Percentiles rank a stretch among this genome's conserved stretches.
Evolutionary conservation across 345 rosid genomes (phyloP).

Genomic region (Gossypium australe): DNA sequence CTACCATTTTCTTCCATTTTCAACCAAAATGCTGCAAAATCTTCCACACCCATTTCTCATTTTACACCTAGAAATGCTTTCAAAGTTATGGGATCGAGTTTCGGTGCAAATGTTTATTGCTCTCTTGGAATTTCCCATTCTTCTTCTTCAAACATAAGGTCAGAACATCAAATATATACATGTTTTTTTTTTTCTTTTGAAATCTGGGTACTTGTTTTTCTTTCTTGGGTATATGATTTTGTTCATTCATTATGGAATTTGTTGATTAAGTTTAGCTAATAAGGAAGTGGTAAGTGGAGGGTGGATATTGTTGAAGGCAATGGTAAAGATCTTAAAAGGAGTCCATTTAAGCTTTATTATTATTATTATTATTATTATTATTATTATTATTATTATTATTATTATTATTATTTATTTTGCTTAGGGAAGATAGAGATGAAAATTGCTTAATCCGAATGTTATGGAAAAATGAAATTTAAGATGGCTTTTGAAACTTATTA

Average conservation of each 20-base stretch:
- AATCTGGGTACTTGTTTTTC: neutral
- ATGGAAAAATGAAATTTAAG: neutral
- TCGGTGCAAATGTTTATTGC: neutral
- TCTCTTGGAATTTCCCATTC: neutral
- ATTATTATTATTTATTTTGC: neutral
- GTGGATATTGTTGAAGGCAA: neutral
- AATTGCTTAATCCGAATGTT: neutral
- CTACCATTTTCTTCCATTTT: neutral
- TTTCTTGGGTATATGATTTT: neutral
- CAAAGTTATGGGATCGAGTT: neutral
- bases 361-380: neutral
- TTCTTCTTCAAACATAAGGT: slow-evolving; percentile 1
- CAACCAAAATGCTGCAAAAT: neutral
- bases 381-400: neutral
- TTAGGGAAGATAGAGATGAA: neutral
- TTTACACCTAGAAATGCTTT: neutral
- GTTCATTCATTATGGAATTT: neutral
- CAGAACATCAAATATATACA: neutral
- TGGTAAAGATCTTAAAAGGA: neutral
- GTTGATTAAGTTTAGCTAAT: neutral
- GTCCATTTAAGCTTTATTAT: neutral
- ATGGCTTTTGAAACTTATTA: neutral
- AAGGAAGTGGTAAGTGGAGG: neutral
- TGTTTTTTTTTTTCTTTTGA: too few relatives aligned
- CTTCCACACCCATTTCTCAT: neutral